These are phyloP conservation scores for Maudiozyma serrabonitensis DNA, from an alignment of 805 yeast species.

Conservation along the genomic window DNA sequence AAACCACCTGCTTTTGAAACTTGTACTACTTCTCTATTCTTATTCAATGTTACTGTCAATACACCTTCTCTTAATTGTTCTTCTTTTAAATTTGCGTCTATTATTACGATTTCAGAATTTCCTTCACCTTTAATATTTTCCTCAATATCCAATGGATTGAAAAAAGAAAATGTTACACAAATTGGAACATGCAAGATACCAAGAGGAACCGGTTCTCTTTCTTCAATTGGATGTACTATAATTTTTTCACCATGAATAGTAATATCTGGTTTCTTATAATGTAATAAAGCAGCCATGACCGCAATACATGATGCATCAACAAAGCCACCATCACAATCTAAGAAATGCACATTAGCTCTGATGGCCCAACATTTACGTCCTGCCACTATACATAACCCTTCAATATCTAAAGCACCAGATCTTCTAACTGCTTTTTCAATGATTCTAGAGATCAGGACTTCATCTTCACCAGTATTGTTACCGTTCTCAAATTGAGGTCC, in stretches of 20 bases:
- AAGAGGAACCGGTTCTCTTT: conserved; percentile 79
- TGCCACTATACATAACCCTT: conserved; percentile 80
- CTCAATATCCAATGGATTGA: conserved; percentile 54
- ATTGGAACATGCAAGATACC: conserved; percentile 84
- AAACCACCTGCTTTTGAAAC: conserved; percentile 84
- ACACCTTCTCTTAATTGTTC: conserved; percentile 69
- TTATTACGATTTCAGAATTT: conserved; percentile 48
- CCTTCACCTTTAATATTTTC: conserved; percentile 61
- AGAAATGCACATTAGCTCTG: conserved; percentile 80
- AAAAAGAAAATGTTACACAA: conserved; percentile 82
- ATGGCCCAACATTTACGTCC: conserved; percentile 88
- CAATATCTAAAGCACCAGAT: conserved; percentile 85
- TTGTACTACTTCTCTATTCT: conserved; percentile 86
- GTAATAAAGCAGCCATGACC: conserved; percentile 76
- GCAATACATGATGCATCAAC: conserved; percentile 87
- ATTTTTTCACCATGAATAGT: conserved; percentile 58
- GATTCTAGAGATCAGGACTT: conserved; percentile 66
- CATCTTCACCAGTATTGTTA: conserved; percentile 62
- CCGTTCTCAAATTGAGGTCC: conserved; percentile 73
- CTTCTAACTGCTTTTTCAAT: conserved; percentile 88
- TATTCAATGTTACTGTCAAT: conserved; percentile 77
- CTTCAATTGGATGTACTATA: conserved; percentile 59
- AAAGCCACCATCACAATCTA: conserved; percentile 87
- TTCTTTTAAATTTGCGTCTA: conserved; percentile 73
- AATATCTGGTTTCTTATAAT: conserved; percentile 76